Evolutionary conservation across 768 basidiomycete genomes (phyloP), one percentile per base, ranked within the genome.

Genomic region (Amanita pseudoporphyria): DNA sequence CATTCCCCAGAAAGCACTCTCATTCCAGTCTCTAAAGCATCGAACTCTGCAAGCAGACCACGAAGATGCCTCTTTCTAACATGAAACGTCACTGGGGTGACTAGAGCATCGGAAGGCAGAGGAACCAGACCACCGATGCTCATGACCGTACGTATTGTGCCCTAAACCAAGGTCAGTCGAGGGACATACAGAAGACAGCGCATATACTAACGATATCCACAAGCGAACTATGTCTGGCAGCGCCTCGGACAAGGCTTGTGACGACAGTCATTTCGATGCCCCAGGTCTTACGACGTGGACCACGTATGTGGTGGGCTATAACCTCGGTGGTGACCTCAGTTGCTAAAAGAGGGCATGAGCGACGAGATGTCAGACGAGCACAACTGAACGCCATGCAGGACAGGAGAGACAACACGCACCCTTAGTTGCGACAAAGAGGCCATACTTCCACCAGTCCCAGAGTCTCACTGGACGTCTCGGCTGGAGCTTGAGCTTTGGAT

Each of bases 1-100:
- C 95, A 99, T 71, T 99, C 95, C 0, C 92, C 95, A 1, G 81
- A 81, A 26, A 99, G 73, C 59, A 94, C 87, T 3, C 95, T 77
- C 7, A 59, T 63, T 30, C 92, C 94, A 9, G 73, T 73, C 64
- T 99, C 95, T 14, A 71, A 60, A 4, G 71, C 76, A 60, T 98
- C 95, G 48, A 77, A 78, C 6, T 81, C 71, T 5, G 77, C 71
- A 13, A 99, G 76, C 47, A 98, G 82, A 12, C 95, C 95, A 28
- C 81, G 78, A 24, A 96, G 71, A 6, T 74, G 67, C 5, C 87
- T 81, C 54, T 68, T 76, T 45, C 74, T 79, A 37, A 97, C 93
- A 33, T 70, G 74, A 62, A 97, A 99, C 0, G 90, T 89, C 39
- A 99, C 87, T 10, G 95, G 93, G 1, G 96, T 97, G 30, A 96